Evolutionary conservation across 2,329 filamentous ascomycete genomes (phyloP).

Genomic region (Hypoxylon sp.): DNA sequence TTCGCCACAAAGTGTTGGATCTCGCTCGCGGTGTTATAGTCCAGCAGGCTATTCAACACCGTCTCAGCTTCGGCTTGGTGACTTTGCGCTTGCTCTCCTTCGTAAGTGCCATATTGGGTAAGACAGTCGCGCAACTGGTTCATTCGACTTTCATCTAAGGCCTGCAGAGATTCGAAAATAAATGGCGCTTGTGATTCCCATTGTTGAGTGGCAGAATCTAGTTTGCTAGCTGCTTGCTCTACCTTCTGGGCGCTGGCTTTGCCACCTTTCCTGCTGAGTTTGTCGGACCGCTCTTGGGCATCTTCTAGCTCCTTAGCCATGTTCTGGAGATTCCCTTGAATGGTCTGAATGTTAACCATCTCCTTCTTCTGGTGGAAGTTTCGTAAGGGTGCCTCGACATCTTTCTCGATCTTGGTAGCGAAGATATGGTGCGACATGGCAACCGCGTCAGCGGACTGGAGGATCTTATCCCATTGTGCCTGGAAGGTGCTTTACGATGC

Average conservation of each 20-base stretch:
- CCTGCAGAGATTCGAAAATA: conserved; percentile 93
- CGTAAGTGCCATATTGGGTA: conserved; percentile 93
- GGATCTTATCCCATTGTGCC: conserved; percentile 88
- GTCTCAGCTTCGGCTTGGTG: conserved; percentile 81
- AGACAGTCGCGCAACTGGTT: conserved; percentile 92
- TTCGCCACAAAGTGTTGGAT: conserved; percentile 78
- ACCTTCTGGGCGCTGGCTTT: conserved; percentile 84
- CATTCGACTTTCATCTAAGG: conserved; percentile 87
- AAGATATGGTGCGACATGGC: conserved; percentile 88
- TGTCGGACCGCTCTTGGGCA: conserved; percentile 88
- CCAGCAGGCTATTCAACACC: conserved; percentile 85
- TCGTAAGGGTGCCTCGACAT: conserved; percentile 88
- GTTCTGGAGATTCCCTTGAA: conserved; percentile 82
- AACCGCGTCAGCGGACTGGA: conserved; percentile 82
- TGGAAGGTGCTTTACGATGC: conserved; percentile 80
- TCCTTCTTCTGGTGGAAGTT: conserved; percentile 82
- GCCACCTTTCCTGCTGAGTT: conserved; percentile 82
- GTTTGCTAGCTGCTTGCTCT: conserved; percentile 77
- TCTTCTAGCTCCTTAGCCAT: conserved; percentile 89
- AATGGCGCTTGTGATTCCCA: conserved; percentile 97
- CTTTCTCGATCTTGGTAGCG: conserved; percentile 84
- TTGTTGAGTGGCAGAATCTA: conserved; percentile 84
- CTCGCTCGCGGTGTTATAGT: conserved; percentile 88
- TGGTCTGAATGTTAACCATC: conserved; percentile 83
- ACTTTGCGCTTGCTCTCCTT: conserved; percentile 87